Conservation (phyloP, 2,329 filamentous ascomycete species). For the Exophiala sideris region DNA sequence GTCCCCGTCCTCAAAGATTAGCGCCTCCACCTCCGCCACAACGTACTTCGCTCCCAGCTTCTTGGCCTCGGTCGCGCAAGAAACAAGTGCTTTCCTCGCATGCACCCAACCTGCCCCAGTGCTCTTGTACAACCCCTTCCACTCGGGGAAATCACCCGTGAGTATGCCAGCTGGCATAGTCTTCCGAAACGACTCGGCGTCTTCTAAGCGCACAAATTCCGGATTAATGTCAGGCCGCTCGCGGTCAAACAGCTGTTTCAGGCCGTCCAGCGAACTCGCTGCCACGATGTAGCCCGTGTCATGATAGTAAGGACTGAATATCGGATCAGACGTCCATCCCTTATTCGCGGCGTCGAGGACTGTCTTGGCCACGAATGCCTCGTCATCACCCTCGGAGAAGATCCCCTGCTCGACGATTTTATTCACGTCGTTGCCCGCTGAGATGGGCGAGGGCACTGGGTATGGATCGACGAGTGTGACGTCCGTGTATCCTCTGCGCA, state of each 20-base stretch:
- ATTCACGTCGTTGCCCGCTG: slow-evolving; percentile 48
- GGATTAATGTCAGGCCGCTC: slow-evolving; percentile 37
- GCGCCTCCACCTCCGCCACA: slow-evolving; percentile 36
- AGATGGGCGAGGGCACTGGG: slow-evolving; percentile 46
- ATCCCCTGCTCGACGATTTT: slow-evolving; percentile 38
- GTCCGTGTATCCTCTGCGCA: slow-evolving; percentile 44
- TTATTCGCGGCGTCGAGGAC: slow-evolving; percentile 5
- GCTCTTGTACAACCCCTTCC: slow-evolving; percentile 44
- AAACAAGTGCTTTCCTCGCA: slow-evolving; percentile 48
- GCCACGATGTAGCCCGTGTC: slow-evolving; percentile 44
- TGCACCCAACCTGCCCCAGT: slow-evolving; percentile 53
- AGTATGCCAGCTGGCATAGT: slow-evolving; percentile 52
- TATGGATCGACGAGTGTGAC: slow-evolving; percentile 47
- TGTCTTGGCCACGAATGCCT: slow-evolving; percentile 12
- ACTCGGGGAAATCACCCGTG: slow-evolving; percentile 43
- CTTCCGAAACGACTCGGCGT: slow-evolving; percentile 35
- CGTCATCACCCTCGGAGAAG: slow-evolving; percentile 14
- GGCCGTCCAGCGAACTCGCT: slow-evolving; percentile 37
- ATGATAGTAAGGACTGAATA: slow-evolving; percentile 47
- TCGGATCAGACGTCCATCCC: slow-evolving; percentile 37
- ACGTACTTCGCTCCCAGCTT: slow-evolving; percentile 48
- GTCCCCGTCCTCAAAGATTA: slow-evolving; percentile 37
- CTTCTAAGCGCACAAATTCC: slow-evolving; percentile 34
- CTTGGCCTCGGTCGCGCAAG: slow-evolving; percentile 45
- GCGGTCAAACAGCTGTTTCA: background rate